Percentiles rank a stretch among this genome's conserved stretches.
phyloP scores from a whole-genome alignment of 441 rosid species.

The Macaranga tanarius region DNA sequence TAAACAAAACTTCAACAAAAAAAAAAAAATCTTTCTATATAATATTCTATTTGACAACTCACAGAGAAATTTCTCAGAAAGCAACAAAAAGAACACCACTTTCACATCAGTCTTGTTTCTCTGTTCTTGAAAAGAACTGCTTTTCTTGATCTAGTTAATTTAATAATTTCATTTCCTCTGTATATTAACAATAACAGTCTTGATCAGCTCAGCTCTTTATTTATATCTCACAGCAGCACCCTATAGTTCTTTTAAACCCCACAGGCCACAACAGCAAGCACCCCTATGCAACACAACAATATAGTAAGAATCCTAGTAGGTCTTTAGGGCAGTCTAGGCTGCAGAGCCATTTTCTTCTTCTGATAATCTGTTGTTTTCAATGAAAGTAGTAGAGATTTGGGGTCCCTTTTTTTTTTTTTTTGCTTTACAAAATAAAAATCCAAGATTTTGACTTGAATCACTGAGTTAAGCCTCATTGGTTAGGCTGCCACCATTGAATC shows the following conservation, averaged over 20 bases:
- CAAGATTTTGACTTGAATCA: background rate
- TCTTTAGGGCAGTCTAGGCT: constrained; percentile 7
- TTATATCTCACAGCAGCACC: background rate
- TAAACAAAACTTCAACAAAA: background rate
- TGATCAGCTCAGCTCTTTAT: background rate
- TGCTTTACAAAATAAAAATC: background rate
- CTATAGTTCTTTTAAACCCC: background rate
- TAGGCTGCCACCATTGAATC: background rate
- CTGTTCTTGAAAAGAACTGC: background rate
- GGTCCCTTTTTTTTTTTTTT: background rate
- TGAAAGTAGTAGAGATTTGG: background rate
- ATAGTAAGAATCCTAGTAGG: constrained; percentile 4
- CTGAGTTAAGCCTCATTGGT: background rate
- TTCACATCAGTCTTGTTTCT: background rate
- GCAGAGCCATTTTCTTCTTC: background rate
- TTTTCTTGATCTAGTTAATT: background rate
- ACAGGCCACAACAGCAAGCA: background rate
- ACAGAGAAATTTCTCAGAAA: background rate
- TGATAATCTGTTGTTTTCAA: constrained; percentile 9
- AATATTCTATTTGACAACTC: background rate
- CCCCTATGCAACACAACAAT: background rate
- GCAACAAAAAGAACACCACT: background rate
- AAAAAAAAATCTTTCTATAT: background rate
- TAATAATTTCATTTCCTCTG: background rate
- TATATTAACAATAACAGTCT: background rate